A percentile compares a stretch with the other conserved stretches of the same genome.
Conservation (phyloP, 306 rosid species). For the Cucurbita pepo region DNA sequence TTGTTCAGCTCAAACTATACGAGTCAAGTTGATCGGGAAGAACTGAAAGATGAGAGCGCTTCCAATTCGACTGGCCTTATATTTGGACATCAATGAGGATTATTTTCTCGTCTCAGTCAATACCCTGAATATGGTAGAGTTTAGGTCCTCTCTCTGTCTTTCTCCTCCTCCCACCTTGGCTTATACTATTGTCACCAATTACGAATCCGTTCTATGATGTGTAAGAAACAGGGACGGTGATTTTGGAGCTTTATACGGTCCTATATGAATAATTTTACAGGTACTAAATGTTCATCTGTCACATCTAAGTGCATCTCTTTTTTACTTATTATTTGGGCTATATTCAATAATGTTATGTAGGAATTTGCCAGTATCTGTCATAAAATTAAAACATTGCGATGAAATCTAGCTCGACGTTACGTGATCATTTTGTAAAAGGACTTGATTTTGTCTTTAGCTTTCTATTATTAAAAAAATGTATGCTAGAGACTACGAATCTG, state of each 20-base stretch:
- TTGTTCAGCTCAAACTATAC: background rate
- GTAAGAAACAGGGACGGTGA: background rate
- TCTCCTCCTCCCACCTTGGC: background rate
- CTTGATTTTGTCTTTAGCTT: no score
- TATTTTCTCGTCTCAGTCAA: background rate
- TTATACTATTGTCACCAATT: background rate
- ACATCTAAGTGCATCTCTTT: background rate
- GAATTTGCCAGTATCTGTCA: no score
- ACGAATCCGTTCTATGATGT: background rate
- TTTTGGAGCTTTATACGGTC: slow-evolving; percentile 1
- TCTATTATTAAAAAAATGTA: no score
- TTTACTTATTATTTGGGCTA: background rate
- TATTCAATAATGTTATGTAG: background rate
- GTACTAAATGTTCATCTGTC: background rate
- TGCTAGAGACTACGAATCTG: no score
- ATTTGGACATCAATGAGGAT: background rate
- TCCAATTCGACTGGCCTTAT: background rate
- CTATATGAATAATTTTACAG: background rate
- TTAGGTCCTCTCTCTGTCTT: background rate
- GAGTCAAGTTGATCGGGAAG: background rate
- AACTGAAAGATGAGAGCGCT: background rate
- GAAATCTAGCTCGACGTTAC: no score
- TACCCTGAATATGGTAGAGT: background rate
- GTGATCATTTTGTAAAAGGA: no score
- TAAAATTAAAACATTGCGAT: no score